phyloP scores from a whole-genome alignment of 2,329 filamentous ascomycete species.

The Fusarium armeniacum region DNA sequence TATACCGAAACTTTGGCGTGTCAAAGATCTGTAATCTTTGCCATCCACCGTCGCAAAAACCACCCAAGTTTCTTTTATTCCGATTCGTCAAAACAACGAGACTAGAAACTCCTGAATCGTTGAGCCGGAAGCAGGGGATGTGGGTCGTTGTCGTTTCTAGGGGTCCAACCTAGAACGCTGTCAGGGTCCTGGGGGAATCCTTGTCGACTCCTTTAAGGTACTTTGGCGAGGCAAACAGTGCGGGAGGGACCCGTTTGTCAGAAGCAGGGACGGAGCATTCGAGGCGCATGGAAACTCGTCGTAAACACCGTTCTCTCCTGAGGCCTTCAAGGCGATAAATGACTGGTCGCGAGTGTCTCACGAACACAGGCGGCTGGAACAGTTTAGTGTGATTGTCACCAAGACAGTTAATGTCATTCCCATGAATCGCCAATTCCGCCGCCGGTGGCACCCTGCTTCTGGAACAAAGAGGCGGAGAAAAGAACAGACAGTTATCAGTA shows the following conservation, averaged over 20 bases:
- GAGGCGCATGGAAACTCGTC: slow-evolving; percentile 6
- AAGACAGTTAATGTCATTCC: slow-evolving; percentile 3
- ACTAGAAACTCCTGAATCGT: slow-evolving; percentile 43
- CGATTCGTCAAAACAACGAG: slow-evolving; percentile 34
- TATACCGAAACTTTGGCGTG: slow-evolving; percentile 18
- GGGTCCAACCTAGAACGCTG: slow-evolving; percentile 30
- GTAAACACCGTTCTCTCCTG: slow-evolving; percentile 25
- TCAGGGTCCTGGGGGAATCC: slow-evolving; percentile 10
- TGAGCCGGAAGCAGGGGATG: slow-evolving; percentile 10
- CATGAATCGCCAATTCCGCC: neutral
- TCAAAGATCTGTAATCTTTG: slow-evolving; percentile 30
- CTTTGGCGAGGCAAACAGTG: slow-evolving; percentile 46
- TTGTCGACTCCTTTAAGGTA: slow-evolving; percentile 22
- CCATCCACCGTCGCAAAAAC: slow-evolving; percentile 23
- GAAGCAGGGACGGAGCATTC: slow-evolving; percentile 27
- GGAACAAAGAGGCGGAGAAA: slow-evolving; percentile 19
- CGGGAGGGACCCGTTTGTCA: slow-evolving; percentile 24
- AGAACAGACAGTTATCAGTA: slow-evolving; percentile 26
- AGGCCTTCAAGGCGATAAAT: slow-evolving; percentile 38
- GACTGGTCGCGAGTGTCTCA: slow-evolving; percentile 25
- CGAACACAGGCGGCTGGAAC: neutral
- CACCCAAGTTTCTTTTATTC: slow-evolving; percentile 19
- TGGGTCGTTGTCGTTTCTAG: slow-evolving; percentile 34
- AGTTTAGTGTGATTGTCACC: slow-evolving; percentile 10
- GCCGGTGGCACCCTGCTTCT: slow-evolving; percentile 1